Percentiles rank a stretch among this genome's conserved stretches.
These are phyloP conservation scores for Populus ilicifolia DNA, from an alignment of 345 rosid genomes.

Conservation along the genomic window DNA sequence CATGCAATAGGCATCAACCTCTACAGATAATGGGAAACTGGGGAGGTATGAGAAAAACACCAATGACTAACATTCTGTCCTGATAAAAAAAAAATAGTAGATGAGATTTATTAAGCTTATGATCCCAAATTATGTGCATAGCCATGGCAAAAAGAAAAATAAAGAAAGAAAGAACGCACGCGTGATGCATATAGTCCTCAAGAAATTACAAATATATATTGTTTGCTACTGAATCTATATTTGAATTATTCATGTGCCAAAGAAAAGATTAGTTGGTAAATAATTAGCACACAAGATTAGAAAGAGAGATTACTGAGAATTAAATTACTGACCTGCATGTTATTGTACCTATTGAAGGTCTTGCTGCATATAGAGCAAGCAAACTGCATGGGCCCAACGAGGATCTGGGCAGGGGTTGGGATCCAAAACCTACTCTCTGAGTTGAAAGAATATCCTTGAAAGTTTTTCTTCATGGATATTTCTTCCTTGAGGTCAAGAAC, in stretches of 20 bases:
- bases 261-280: neutral
- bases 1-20: neutral
- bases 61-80: neutral
- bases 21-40: neutral
- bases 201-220: too few relatives aligned
- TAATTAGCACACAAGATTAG: neutral
- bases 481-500: constrained; percentile 16
- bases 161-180: neutral
- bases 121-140: neutral
- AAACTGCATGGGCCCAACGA: constrained; percentile 80
- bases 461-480: constrained; percentile 27
- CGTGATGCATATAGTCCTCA: neutral
- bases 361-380: constrained; percentile 69
- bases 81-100: neutral
- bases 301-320: neutral
- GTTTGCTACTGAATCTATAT: neutral
- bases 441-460: constrained; percentile 31
- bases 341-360: constrained; percentile 85
- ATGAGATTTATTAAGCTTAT: neutral
- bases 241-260: neutral
- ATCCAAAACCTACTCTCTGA: constrained; percentile 68
- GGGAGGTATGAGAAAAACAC: neutral
- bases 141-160: neutral
- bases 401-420: constrained; percentile 78
- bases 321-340: constrained; percentile 66